These are phyloP conservation scores for Astrothelium subdiscretum DNA, from an alignment of 495 filamentous ascomycete species.

Conservation along the genomic window DNA sequence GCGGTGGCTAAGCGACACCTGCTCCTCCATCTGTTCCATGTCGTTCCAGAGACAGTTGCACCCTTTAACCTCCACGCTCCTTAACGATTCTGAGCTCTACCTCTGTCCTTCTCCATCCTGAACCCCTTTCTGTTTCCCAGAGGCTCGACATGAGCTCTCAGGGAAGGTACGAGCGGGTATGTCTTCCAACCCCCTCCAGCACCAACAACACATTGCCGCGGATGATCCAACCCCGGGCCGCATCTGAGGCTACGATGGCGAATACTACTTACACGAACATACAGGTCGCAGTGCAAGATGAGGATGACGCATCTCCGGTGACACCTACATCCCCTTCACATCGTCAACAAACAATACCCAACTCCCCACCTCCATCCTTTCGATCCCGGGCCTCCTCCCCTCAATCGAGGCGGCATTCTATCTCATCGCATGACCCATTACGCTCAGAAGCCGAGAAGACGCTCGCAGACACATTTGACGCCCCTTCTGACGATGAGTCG, in stretches of 20 bases:
- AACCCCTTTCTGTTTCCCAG: background rate
- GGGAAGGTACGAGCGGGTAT: background rate
- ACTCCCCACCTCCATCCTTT: constrained; percentile 90
- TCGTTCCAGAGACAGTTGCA: background rate
- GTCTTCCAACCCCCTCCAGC: constrained; percentile 5
- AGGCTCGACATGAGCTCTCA: background rate
- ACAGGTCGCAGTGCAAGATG: constrained; percentile 34
- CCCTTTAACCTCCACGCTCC: background rate
- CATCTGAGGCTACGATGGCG: background rate
- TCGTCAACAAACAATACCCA: constrained; percentile 44
- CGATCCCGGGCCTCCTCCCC: constrained; percentile 72
- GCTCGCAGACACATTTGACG: constrained; percentile 79
- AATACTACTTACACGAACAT: background rate
- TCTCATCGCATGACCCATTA: constrained; percentile 40
- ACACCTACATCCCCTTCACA: constrained; percentile 21
- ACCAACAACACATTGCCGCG: background rate
- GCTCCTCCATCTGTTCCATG: constrained; percentile 2
- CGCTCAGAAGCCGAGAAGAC: constrained; percentile 54
- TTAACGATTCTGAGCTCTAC: background rate
- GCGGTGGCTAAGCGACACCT: constrained; percentile 1
- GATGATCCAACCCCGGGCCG: background rate
- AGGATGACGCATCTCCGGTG: constrained; percentile 32
- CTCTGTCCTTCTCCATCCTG: background rate
- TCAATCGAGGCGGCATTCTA: constrained; percentile 40
- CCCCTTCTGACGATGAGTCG: constrained; percentile 26